phyloP scores from a whole-genome alignment of 345 rosid species.

The Dipteronia dyeriana region DNA sequence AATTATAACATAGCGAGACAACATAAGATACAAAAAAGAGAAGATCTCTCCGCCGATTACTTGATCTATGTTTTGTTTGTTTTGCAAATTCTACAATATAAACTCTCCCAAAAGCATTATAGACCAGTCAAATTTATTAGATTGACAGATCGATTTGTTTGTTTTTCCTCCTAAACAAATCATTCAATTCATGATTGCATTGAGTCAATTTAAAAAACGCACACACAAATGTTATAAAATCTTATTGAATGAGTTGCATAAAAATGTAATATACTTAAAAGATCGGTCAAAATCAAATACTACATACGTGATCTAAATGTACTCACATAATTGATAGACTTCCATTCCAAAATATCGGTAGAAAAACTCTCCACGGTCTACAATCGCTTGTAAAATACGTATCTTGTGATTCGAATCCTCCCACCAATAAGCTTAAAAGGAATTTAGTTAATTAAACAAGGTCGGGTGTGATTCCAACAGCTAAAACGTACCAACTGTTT shows the following conservation, averaged over 20 bases:
- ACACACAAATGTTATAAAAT: too few relatives aligned
- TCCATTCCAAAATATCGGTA: too few relatives aligned
- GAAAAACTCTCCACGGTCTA: too few relatives aligned
- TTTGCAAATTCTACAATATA: neutral
- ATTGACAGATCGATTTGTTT: neutral
- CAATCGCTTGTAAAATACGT: too few relatives aligned
- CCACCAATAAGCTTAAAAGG: neutral
- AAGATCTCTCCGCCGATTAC: neutral
- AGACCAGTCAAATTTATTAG: neutral
- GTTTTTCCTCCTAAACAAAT: neutral
- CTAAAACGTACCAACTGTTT: neutral
- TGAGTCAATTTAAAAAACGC: neutral
- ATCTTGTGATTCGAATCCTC: too few relatives aligned
- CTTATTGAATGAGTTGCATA: too few relatives aligned
- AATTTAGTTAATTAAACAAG: too few relatives aligned
- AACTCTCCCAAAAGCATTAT: neutral
- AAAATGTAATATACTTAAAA: too few relatives aligned
- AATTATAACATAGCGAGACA: neutral
- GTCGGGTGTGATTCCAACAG: neutral
- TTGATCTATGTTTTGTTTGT: neutral
- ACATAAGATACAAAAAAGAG: constrained; percentile 1
- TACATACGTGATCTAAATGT: too few relatives aligned
- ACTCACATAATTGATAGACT: too few relatives aligned
- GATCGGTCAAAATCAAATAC: too few relatives aligned
- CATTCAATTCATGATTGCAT: neutral